Evolutionary conservation across 2,329 filamentous ascomycete genomes (phyloP).

Genomic region (Colletotrichum noveboracense): DNA sequence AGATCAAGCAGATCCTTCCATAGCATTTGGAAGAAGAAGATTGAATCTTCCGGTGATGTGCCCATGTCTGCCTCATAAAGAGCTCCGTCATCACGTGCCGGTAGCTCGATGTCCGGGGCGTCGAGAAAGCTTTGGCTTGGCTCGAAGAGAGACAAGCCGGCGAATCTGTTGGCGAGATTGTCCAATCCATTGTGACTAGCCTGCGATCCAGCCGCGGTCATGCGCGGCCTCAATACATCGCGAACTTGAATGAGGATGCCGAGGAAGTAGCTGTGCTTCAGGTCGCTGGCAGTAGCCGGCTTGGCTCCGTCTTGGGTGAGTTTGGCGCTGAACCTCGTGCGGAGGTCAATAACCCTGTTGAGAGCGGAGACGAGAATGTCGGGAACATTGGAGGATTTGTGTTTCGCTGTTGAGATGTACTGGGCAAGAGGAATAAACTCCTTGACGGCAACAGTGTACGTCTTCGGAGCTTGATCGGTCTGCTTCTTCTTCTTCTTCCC

Average conservation of each 20-base stretch:
- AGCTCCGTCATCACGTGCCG: constrained; percentile 14
- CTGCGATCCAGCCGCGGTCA: constrained; percentile 26
- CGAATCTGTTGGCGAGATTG: constrained; percentile 29
- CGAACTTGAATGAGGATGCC: constrained; percentile 37
- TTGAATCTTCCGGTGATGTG: constrained; percentile 25
- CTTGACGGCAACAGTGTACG: constrained; percentile 39
- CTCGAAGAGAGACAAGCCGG: constrained; percentile 38
- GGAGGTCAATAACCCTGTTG: constrained; percentile 38
- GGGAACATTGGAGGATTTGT: constrained; percentile 31
- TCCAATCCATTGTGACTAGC: not conserved
- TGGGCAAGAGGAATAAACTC: constrained; percentile 44
- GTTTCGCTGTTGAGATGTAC: constrained; percentile 32
- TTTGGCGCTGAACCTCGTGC: constrained; percentile 30
- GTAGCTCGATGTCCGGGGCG: constrained; percentile 29
- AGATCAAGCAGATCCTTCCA: constrained; percentile 34
- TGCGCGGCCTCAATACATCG: constrained; percentile 29
- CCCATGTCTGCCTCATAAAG: constrained; percentile 33
- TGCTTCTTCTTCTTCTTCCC: not conserved
- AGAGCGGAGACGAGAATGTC: constrained; percentile 33
- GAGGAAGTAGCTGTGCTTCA: constrained; percentile 37
- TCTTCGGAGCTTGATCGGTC: not conserved
- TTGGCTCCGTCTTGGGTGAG: constrained; percentile 22
- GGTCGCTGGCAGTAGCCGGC: constrained; percentile 26
- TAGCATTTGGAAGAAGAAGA: constrained; percentile 31
- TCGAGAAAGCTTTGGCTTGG: constrained; percentile 40